phyloP scores from a whole-genome alignment of 306 rosid genomes.

The Crotalaria pallida region DNA sequence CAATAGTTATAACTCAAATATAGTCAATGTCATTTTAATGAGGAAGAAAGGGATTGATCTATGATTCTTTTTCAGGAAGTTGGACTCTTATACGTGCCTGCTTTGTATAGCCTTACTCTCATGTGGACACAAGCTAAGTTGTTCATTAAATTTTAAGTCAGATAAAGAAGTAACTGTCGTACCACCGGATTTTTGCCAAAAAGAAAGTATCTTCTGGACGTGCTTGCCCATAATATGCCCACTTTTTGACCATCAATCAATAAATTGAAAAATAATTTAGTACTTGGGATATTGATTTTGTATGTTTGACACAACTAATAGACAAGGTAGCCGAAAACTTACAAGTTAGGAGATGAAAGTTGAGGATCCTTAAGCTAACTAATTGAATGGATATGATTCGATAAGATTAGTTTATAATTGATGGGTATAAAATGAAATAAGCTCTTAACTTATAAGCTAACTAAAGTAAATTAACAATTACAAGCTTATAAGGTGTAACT shows the following conservation, averaged over 20 bases:
- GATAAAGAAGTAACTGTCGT: background rate
- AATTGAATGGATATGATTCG: too few species aligned
- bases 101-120: background rate
- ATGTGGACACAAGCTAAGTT: background rate
- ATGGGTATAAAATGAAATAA: too few species aligned
- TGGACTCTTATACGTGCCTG: background rate
- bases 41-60: background rate
- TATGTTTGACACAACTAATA: too few species aligned
- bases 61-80: background rate
- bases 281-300: background rate
- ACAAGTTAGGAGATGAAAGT: too few species aligned
- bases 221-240: conserved; percentile 10
- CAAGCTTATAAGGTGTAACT: too few species aligned
- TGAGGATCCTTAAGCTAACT: too few species aligned
- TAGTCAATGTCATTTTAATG: background rate
- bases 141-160: conserved; percentile 10
- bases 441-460: too few species aligned
- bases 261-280: background rate
- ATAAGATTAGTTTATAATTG: too few species aligned
- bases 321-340: too few species aligned
- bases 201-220: background rate
- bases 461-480: too few species aligned
- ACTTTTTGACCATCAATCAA: background rate
- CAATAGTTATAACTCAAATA: background rate
- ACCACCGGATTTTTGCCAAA: background rate